Evolutionary conservation across 2,329 filamentous ascomycete genomes (phyloP).

Genomic region (Westerdykella ornata): DNA sequence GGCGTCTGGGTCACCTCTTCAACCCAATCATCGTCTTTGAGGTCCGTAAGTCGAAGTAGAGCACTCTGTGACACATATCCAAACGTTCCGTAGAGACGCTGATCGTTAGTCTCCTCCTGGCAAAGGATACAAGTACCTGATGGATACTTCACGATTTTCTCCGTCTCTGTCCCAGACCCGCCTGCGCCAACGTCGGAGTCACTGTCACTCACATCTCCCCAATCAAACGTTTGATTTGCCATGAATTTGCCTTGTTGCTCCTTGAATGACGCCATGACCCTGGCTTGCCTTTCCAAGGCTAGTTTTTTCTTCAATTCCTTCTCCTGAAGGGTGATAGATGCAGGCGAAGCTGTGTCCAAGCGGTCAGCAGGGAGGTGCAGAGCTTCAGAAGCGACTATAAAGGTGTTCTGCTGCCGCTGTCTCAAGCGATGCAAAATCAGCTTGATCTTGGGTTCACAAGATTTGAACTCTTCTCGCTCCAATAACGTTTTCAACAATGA

Average conservation of each 20-base stretch:
- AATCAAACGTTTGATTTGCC: constrained; percentile 81
- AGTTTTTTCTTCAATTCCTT: constrained; percentile 85
- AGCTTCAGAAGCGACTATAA: constrained; percentile 58
- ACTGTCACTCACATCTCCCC: constrained; percentile 75
- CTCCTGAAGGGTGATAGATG: constrained; percentile 54
- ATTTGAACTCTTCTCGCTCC: constrained; percentile 66
- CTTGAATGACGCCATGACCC: constrained; percentile 96
- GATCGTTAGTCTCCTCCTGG: constrained; percentile 90
- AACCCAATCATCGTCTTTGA: constrained; percentile 74
- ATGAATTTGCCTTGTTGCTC: constrained; percentile 95
- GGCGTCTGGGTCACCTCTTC: constrained; percentile 75
- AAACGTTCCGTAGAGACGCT: constrained; percentile 85
- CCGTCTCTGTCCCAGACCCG: constrained; percentile 55
- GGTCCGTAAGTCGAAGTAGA: constrained; percentile 79
- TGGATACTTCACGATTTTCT: constrained; percentile 83
- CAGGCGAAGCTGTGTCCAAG: constrained; percentile 77
- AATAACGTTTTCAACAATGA: constrained; percentile 49
- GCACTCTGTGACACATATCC: constrained; percentile 79
- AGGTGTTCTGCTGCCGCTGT: constrained; percentile 69
- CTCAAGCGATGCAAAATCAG: constrained; percentile 79
- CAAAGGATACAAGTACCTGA: constrained; percentile 90
- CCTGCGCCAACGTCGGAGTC: constrained; percentile 62
- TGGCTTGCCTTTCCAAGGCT: constrained; percentile 80
- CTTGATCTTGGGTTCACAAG: constrained; percentile 76
- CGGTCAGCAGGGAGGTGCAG: constrained; percentile 63